phyloP scores from a whole-genome alignment of 1,139 yeast species.

The Ogataea hybrid region DNA sequence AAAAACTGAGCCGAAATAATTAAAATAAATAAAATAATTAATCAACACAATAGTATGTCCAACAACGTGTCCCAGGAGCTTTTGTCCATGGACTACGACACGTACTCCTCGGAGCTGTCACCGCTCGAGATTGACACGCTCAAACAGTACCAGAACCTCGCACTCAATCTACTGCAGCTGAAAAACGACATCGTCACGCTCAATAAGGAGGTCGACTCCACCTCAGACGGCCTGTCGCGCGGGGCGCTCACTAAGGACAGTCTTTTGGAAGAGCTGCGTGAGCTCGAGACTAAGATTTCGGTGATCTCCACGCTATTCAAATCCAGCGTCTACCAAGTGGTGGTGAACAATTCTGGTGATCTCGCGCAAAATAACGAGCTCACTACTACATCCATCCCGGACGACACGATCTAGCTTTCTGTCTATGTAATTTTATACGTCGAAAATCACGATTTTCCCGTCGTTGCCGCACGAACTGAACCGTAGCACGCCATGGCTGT shows the following conservation, averaged over 20 bases:
- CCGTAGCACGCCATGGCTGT: slow-evolving; percentile 41
- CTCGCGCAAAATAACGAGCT: slow-evolving; percentile 17
- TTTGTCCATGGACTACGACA: slow-evolving; percentile 21
- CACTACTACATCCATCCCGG: slow-evolving; percentile 17
- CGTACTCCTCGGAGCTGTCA: slow-evolving; percentile 21
- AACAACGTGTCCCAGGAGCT: slow-evolving; percentile 13
- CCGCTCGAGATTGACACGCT: slow-evolving; percentile 25
- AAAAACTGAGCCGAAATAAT: no score
- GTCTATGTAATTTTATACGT: slow-evolving; percentile 26
- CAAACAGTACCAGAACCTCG: slow-evolving; percentile 47
- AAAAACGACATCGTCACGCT: slow-evolving; percentile 23
- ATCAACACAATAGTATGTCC: background rate
- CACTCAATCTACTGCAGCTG: slow-evolving; percentile 37
- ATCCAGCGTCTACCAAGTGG: slow-evolving; percentile 56
- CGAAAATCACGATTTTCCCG: slow-evolving; percentile 80
- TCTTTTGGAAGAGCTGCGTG: slow-evolving; percentile 46
- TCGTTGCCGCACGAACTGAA: slow-evolving; percentile 82
- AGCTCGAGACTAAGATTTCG: slow-evolving; percentile 61
- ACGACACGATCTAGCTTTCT: slow-evolving; percentile 7
- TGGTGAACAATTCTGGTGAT: slow-evolving; percentile 40
- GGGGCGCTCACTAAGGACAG: slow-evolving; percentile 11
- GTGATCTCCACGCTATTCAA: slow-evolving; percentile 64
- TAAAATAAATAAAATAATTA: no score
- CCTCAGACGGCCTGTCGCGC: slow-evolving; percentile 6
- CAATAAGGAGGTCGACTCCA: slow-evolving; percentile 18